Conservation (phyloP, 1,139 yeast species). For the Blastobotrys malaysiensis region DNA sequence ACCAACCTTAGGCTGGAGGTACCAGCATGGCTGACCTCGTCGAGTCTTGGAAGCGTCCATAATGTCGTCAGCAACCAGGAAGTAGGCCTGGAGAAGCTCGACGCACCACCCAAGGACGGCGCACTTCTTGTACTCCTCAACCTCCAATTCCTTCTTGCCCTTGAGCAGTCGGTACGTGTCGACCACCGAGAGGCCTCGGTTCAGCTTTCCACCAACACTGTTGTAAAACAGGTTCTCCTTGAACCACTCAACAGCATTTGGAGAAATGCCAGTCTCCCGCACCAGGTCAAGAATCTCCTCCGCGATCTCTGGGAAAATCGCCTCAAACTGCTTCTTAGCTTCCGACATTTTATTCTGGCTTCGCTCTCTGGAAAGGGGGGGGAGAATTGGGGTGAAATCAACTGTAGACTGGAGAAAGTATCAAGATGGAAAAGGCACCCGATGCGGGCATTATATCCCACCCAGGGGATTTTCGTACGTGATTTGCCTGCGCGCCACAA, state of each 20-base stretch:
- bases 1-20: slow-evolving; percentile 65
- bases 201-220: slow-evolving; percentile 94
- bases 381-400: not conserved
- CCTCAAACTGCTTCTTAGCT: slow-evolving; percentile 57
- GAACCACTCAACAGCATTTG: slow-evolving; percentile 86
- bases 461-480: not conserved
- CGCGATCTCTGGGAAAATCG: slow-evolving; percentile 72
- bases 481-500: not conserved
- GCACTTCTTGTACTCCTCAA: slow-evolving; percentile 71
- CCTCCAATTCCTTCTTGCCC: slow-evolving; percentile 56
- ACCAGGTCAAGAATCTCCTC: slow-evolving; percentile 65
- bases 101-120: slow-evolving; percentile 95
- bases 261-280: slow-evolving; percentile 70
- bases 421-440: not conserved
- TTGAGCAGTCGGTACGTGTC: slow-evolving; percentile 85
- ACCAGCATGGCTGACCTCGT: slow-evolving; percentile 99
- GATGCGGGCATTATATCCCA: not conserved
- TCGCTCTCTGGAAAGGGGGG: not conserved
- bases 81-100: slow-evolving; percentile 92
- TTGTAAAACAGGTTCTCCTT: slow-evolving; percentile 70
- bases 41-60: slow-evolving; percentile 97
- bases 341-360: slow-evolving; percentile 7
- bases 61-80: slow-evolving; percentile 97
- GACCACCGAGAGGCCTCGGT: slow-evolving; percentile 92
- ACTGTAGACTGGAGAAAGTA: not conserved